Evolutionary conservation across 1,284 basidiomycete genomes (phyloP), one percentile per base, ranked within the genome.

Genomic region (Naganishia sp.): DNA sequence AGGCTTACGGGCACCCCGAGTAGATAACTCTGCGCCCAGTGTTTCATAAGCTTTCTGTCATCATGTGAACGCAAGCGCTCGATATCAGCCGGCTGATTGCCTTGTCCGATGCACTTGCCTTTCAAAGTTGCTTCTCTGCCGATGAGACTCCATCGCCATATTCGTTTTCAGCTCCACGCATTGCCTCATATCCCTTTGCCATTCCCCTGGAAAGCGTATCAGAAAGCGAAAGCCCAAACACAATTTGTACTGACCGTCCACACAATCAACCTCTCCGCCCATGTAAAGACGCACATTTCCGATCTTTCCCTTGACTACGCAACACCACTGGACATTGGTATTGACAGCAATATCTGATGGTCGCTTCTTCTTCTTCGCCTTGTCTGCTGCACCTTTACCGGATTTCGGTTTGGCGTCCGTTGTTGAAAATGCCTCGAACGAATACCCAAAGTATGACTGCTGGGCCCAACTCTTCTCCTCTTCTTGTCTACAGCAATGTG

Each of bases 251-350:
- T 68, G 67, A 90, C 90, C 88, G 74, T 86, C 82, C 18, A 95
- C 88, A 73, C 94, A 97, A 77, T 99, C 94, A 1, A 97, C 94
- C 79, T 98, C 94, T 15, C 95, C 95, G 0, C 94, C 94, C 41
- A 97, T 86, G 62, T 95, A 82, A 54, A 96, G 81, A n/a, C 92
- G 85, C 43, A 85, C 85, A 60, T 87, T 83, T 0, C 89, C 92
- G 5, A 97, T 84, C 67, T 91, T 92, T 2, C 92, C 93, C 75
- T 92, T 90, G 52, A 95, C 90, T 31, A 99, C 87, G 69, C 87
- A 89, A 75, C 94, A 97, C 94, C 94, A 98, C 76, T 97, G 94
- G 0, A 92, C 86, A 74, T 97, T 97, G 5, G 92, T 96, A 75
- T 98, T 87, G 10, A 97, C 91, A 69, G 90, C 90, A 90, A 61